Conservation (phyloP, 257 asterid genomes). For the Primulina eburnea region DNA sequence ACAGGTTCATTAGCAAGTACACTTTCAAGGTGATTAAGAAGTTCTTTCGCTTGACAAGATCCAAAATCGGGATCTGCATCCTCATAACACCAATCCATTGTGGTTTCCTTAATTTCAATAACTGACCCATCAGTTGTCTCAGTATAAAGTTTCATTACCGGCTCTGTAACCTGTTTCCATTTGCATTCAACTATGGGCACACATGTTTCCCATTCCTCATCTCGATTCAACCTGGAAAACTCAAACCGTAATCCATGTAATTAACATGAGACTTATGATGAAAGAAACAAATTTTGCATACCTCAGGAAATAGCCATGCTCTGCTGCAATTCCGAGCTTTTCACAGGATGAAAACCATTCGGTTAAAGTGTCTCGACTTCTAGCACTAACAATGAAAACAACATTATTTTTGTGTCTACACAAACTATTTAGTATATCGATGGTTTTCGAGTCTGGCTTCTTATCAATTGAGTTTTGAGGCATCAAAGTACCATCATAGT, state of each 20-base stretch:
- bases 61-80: neutral
- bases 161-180: conserved; percentile 37
- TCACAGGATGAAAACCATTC: conserved; percentile 54
- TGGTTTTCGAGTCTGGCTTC: neutral
- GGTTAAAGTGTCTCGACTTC: conserved; percentile 36
- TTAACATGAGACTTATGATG: neutral
- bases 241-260: neutral
- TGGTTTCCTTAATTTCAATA: neutral
- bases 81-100: neutral
- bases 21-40: neutral
- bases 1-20: neutral
- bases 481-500: neutral
- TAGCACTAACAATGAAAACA: conserved; percentile 38
- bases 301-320: conserved; percentile 58
- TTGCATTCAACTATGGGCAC: conserved; percentile 44
- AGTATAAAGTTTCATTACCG: neutral
- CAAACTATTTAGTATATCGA: neutral
- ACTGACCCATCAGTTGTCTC: neutral
- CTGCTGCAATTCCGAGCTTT: conserved; percentile 55
- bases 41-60: neutral
- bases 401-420: neutral
- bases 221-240: conserved; percentile 35
- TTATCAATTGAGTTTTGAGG: neutral
- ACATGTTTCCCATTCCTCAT: conserved; percentile 55
- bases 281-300: conserved; percentile 1